Base-by-base conservation (phyloP, 768 basidiomycete species). In the Panaeolus papilionaceus region DNA sequence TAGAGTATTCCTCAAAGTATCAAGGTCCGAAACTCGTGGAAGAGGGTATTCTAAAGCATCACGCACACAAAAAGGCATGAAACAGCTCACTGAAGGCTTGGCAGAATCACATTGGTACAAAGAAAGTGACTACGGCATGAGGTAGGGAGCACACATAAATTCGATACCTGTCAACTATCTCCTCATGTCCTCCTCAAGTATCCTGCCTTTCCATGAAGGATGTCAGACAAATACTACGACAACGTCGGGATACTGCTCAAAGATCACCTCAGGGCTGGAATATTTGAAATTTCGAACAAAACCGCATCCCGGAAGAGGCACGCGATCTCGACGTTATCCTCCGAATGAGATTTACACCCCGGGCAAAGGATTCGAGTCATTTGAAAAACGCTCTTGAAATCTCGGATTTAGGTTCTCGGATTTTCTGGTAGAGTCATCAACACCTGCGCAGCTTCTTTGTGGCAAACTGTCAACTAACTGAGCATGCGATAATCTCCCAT, bases 181-280 rank as follows among this genome's bases (percentile, higher is more conserved):
- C 54, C 54, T 58, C 54, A 37, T 58, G 54, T 58, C 26, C 14
- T 14, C 54, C 33, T 28, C 26, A 58, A 58, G 54, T 28, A 58
- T 26, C 20, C 9, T 51, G 33, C 54, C 28, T 58, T 26, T 54
- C 51, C 33, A 7, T 10, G 54, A 9, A 3, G 16, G 33, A 33
- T 33, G 28, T 58, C 33, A 37, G 26, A 58, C 54, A 58, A 58
- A 58, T 58, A 58, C 54, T 58, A 58, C 54, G 54, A 58, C 54
- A 58, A 58, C 54, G 54, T 58, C 54, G 54, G 54, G 54, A 58
- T 58, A 33, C 54, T 28, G 26, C 54, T 28, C 12, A 33, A 9
- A 33, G n/a, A 33, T 18, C 14, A 58, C 14, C 54, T 58, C 54
- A 58, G 54, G 54, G 54, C 28, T 58, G 54, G 14, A 37, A 16